Base-by-base conservation (phyloP, 2,329 filamentous ascomycete species). In the Fusarium clavum region DNA sequence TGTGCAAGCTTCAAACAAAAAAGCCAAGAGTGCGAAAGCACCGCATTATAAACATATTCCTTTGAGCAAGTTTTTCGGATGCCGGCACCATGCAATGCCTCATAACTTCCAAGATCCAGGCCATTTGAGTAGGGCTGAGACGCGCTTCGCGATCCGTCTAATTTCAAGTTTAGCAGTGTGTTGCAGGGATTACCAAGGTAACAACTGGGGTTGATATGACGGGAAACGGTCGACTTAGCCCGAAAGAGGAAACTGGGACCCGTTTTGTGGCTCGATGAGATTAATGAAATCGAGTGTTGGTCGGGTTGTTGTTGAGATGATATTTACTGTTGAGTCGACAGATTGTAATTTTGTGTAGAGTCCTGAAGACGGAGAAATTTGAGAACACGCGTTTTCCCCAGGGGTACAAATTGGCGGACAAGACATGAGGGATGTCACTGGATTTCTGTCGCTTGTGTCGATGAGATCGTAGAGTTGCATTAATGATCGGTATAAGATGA, bases 81-180 rank as follows among this genome's bases (percentile, higher is more conserved):
- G 46, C 69, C 59, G 60, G 67, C 64, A 52, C 24, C 34, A 32
- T 7, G 20, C 48, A 74, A 70, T 74, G 38, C 71, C 62, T 54
- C 32, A 30, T n/a, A 53, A 52, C 22, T 43, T 29, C 12, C 20
- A 56, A 40, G 14, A 60, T 71, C 72, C 66, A 75, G 69, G 68
- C 68, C 72, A 68, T 69, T 74, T 53, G 22, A 45, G 66, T 74
- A 75, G 71, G 73, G 73, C 73, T 75, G 73, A 73, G 48, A 73
- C 73, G 70, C 16, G 45, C n/a, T 54, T 53, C 38, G n/a, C 38
- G 48, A 61, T 67, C 71, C 73, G 53, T 75, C 64, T 69, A 75
- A 75, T 75, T 73, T 75, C 66, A 52, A 30, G 34, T 45, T 14
- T 13, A 24, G 29, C 7, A 52, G 49, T 48, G 4, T 5, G 6